Percentiles rank a stretch among this genome's conserved stretches.
Evolutionary conservation across 345 rosid species (phyloP).

Genomic region (Citrus medica): DNA sequence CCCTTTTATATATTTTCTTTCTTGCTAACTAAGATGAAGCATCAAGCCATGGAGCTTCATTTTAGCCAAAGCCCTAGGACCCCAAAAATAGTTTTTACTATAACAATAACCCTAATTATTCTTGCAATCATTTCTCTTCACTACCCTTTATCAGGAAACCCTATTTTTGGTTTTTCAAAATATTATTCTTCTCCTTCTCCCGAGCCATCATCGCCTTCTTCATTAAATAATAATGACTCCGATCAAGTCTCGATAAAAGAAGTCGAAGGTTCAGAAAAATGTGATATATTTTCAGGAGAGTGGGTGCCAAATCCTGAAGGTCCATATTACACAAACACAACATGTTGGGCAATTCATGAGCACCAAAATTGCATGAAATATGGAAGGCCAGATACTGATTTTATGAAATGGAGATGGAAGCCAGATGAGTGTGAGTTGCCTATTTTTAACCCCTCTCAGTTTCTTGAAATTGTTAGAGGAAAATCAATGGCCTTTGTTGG

Average conservation of each 20-base stretch:
- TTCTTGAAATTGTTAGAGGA: slow-evolving; percentile 63
- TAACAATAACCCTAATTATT: slow-evolving; percentile 14
- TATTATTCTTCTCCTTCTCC: not conserved
- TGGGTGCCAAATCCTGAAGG: slow-evolving; percentile 74
- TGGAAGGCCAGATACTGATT: slow-evolving; percentile 73
- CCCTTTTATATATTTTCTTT: not conserved
- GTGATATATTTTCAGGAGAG: slow-evolving; percentile 78
- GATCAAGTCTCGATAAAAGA: not conserved
- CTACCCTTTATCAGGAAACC: slow-evolving; percentile 11
- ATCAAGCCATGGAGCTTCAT: not conserved
- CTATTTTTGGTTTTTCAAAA: not conserved
- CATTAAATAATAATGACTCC: not conserved
- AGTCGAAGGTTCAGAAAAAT: not conserved
- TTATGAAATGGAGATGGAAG: slow-evolving; percentile 16
- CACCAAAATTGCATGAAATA: slow-evolving; percentile 93
- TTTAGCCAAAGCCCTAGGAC: not conserved
- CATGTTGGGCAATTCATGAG: slow-evolving; percentile 97
- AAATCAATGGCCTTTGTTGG: slow-evolving; percentile 89
- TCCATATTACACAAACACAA: slow-evolving; percentile 82
- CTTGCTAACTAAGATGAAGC: not conserved
- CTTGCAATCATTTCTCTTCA: slow-evolving; percentile 23
- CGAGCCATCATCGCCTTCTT: not conserved
- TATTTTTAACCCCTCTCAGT: slow-evolving; percentile 63
- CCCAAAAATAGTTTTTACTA: slow-evolving; percentile 7
- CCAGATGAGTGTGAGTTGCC: slow-evolving; percentile 74